Evolutionary conservation across 192 early-diverging fungal genomes (phyloP), one percentile per base, ranked within the genome.

Genomic region (Coemansia sp.): DNA sequence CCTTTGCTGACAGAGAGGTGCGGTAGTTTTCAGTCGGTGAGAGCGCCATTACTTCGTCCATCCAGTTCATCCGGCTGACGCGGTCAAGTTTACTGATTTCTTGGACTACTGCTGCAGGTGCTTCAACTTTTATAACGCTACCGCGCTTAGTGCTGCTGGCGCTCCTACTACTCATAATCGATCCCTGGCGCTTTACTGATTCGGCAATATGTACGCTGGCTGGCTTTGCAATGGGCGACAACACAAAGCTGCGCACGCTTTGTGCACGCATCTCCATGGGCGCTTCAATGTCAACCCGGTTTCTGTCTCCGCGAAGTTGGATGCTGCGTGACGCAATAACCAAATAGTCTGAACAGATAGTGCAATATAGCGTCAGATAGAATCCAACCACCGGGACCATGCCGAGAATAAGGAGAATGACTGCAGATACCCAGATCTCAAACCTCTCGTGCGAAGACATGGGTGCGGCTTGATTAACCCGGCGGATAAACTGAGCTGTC

Each of bases 11-110:
- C 2, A 73, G 46, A 10, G 70, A 73, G 11, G 58, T 56, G 10
- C 70, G 57, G 46, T 61, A 55, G 19, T 37, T 40, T 26, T 73
- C 58, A 8, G 70, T 73, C 0, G 70, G 70, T 0, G 70, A 73
- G n/a, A 53, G 39, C 5, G 69, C 69, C 70, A 73, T 65, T 15
- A 73, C 52, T 14, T 65, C 70, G 23, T 73, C 70, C 70, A 73
- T 73, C 70, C 70, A 73, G 38, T 60, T 50, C 50, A 61, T 55
- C 13, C 51, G 48, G 39, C 70, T 73, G 8, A 66, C 58, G 2
- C 70, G 53, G 23, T 53, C 51, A 54, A 60, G 23, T 1, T 47
- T 30, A 17, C 10, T 35, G 34, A 8, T 14, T 35, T 25, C 6
- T 30, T 47, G 45, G 8, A 30, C 45, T 14, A 14, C 3, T 17